These are phyloP conservation scores for Pseudozyma flocculosa DNA, from an alignment of 1,284 basidiomycete genomes.

Conservation along the genomic window DNA sequence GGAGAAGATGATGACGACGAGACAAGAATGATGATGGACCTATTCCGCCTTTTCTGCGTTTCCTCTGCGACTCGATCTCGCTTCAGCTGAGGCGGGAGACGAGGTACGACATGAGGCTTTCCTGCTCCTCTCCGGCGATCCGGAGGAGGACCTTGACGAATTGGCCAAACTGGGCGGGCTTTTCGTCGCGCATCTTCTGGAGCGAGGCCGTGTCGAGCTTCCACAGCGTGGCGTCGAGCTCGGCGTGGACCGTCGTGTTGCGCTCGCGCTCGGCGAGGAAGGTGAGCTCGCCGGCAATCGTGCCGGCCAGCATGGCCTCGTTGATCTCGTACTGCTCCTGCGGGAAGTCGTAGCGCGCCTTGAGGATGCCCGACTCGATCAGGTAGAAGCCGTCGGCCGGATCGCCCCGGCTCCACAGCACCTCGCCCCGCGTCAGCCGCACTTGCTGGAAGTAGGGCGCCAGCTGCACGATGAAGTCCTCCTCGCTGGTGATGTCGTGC, in stretches of 20 bases:
- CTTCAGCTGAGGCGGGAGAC: slow-evolving; percentile 46
- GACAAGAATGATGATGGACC: too few relatives aligned
- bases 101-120: slow-evolving; percentile 54
- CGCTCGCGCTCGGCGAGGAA: slow-evolving; percentile 45
- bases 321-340: slow-evolving; percentile 56
- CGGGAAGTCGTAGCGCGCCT: slow-evolving; percentile 52
- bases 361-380: slow-evolving; percentile 55
- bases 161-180: slow-evolving; percentile 17
- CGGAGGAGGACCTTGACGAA: slow-evolving; percentile 48
- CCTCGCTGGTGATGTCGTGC: slow-evolving; percentile 2
- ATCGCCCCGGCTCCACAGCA: slow-evolving; percentile 75
- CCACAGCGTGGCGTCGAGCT: slow-evolving; percentile 51
- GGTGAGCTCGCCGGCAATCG: slow-evolving; percentile 54
- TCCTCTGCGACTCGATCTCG: too few relatives aligned
- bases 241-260: slow-evolving; percentile 52
- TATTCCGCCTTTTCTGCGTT: too few relatives aligned
- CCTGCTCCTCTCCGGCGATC: slow-evolving; percentile 54
- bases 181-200: slow-evolving; percentile 23
- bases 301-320: slow-evolving; percentile 57
- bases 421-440: slow-evolving; percentile 65
- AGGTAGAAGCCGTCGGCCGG: slow-evolving; percentile 64
- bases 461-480: slow-evolving; percentile 61
- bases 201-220: slow-evolving; percentile 31
- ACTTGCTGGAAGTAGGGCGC: slow-evolving; percentile 72
- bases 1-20: too few relatives aligned